A percentile compares a stretch with the other conserved stretches of the same genome.
These are phyloP conservation scores for Paracamarosporium sp. DNA, from an alignment of 2,329 filamentous ascomycete genomes.

Conservation along the genomic window DNA sequence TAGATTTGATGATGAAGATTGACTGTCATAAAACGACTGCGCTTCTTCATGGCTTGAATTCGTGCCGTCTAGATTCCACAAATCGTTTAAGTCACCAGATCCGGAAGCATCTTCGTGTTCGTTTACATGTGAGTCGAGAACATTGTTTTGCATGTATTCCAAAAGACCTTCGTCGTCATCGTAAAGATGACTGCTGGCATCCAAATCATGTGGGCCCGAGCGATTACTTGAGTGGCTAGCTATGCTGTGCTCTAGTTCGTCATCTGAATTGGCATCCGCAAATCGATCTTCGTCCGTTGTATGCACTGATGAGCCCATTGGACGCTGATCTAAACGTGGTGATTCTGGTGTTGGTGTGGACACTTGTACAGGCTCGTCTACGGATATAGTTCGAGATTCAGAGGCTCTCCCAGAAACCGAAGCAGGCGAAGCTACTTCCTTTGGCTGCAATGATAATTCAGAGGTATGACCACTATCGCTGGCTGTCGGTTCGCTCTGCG, in stretches of 20 bases:
- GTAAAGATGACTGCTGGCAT: conserved; percentile 39
- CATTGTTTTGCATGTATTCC: conserved; percentile 40
- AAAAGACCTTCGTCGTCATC: conserved; percentile 40
- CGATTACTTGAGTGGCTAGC: conserved; percentile 16
- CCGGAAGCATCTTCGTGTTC: not conserved
- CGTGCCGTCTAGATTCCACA: conserved; percentile 16
- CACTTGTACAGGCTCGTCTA: not conserved
- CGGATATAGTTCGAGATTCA: conserved; percentile 1
- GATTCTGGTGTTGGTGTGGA: conserved; percentile 1
- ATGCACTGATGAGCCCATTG: conserved; percentile 27
- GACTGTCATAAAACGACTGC: conserved; percentile 20
- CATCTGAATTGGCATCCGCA: conserved; percentile 50
- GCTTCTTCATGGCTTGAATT: conserved; percentile 19
- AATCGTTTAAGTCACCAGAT: not conserved
- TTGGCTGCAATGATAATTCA: conserved; percentile 1
- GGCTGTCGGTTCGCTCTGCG: conserved; percentile 23
- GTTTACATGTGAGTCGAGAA: conserved; percentile 33
- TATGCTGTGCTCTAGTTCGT: conserved; percentile 27
- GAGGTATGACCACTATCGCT: conserved; percentile 15
- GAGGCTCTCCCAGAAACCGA: not conserved
- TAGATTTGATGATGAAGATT: conserved; percentile 21
- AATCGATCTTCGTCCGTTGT: conserved; percentile 50
- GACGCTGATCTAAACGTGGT: conserved; percentile 8
- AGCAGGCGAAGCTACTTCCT: not conserved
- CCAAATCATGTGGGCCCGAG: conserved; percentile 21